phyloP scores from a whole-genome alignment of 2,329 filamentous ascomycete genomes.

The Clonostachys rosea region DNA sequence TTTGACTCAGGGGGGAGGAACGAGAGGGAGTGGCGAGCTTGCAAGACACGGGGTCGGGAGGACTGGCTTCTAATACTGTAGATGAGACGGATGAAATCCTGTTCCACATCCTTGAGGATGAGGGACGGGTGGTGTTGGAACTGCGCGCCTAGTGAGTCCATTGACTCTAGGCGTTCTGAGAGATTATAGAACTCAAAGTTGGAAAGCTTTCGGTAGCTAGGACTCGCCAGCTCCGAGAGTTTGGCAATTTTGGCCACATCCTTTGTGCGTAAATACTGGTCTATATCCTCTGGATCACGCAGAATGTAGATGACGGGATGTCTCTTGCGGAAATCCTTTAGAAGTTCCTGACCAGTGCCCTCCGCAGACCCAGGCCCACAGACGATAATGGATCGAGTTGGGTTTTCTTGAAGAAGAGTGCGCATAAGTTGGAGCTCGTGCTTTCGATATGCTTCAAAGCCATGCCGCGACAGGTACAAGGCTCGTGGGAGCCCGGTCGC shows the following conservation, averaged over 20 bases:
- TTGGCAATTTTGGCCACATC: conserved; percentile 39
- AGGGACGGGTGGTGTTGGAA: conserved; percentile 19
- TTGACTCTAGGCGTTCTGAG: conserved; percentile 22
- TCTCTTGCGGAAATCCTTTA: conserved; percentile 46
- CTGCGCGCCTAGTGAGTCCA: not conserved
- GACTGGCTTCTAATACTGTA: not conserved
- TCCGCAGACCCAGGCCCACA: conserved; percentile 49
- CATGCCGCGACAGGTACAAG: conserved; percentile 41
- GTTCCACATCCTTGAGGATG: conserved; percentile 27
- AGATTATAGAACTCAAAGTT: conserved; percentile 53
- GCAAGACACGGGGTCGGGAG: not conserved
- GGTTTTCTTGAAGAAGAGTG: conserved; percentile 43
- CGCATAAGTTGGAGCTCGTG: conserved; percentile 8
- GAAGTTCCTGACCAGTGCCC: conserved; percentile 42
- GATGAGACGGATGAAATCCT: conserved; percentile 5
- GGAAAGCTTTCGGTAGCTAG: conserved; percentile 33
- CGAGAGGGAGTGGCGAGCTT: not conserved
- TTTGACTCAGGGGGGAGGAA: conserved; percentile 46
- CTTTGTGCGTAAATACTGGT: conserved; percentile 39
- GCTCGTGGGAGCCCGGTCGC: conserved; percentile 48
- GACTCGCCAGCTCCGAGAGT: conserved; percentile 37
- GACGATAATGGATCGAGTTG: conserved; percentile 51
- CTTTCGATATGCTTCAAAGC: conserved; percentile 5
- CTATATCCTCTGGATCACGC: conserved; percentile 37
- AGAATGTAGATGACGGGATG: conserved; percentile 52